These are phyloP conservation scores for Chlorophyllum brunneum DNA, from an alignment of 768 basidiomycete species.

Conservation along the genomic window DNA sequence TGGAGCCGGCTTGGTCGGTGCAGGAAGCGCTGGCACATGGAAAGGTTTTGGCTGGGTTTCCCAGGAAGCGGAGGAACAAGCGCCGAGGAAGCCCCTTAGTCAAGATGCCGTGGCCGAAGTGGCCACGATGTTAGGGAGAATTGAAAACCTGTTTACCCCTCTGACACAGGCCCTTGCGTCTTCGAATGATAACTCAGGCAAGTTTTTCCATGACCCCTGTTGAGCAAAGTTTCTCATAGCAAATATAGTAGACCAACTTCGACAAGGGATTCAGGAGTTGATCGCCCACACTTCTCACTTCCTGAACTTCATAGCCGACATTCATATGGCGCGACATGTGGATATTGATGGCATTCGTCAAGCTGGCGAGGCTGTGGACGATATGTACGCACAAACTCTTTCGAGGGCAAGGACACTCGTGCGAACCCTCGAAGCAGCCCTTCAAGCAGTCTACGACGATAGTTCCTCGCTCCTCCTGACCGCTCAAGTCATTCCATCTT, in stretches of 20 bases:
- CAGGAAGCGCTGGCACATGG: conserved; percentile 73
- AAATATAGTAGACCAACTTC: conserved; percentile 37
- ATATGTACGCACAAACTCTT: conserved; percentile 60
- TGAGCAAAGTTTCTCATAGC: not conserved
- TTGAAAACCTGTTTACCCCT: conserved; percentile 48
- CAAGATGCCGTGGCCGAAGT: conserved; percentile 54
- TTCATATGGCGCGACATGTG: conserved; percentile 77
- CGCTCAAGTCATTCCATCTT: conserved; percentile 48
- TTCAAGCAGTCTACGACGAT: conserved; percentile 77
- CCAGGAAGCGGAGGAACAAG: conserved; percentile 43
- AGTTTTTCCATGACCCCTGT: conserved; percentile 10
- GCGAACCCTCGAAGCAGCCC: conserved; percentile 62
- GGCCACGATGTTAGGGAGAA: conserved; percentile 37
- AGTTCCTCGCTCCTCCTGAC: conserved; percentile 55
- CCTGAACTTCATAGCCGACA: conserved; percentile 56
- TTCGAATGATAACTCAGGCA: conserved; percentile 35
- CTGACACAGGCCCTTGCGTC: conserved; percentile 31
- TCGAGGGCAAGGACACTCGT: conserved; percentile 65
- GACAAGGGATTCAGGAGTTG: conserved; percentile 42
- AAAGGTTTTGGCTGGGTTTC: conserved; percentile 83
- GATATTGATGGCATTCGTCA: conserved; percentile 75
- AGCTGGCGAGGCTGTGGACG: conserved; percentile 41
- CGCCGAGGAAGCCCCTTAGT: conserved; percentile 45
- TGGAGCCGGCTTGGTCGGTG: conserved; percentile 78
- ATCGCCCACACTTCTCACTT: conserved; percentile 56